Conservation (phyloP, 768 basidiomycete genomes). For the Russula earlei region DNA sequence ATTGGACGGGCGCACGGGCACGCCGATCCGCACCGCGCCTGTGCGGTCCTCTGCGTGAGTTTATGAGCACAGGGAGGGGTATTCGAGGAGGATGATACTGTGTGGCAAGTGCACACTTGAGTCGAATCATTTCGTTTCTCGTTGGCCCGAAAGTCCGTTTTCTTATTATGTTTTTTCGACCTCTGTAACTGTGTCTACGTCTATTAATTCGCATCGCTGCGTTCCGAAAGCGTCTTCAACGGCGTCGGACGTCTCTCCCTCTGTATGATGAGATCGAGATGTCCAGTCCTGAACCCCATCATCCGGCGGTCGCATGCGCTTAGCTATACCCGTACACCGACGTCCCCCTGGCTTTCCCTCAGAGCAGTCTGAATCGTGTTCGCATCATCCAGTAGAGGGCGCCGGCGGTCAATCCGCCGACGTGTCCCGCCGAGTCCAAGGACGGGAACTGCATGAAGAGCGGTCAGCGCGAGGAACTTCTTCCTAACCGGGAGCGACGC, state of each 20-base stretch:
- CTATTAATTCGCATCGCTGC: neutral
- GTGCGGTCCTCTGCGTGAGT: neutral
- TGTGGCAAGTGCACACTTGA: neutral
- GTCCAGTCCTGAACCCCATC: neutral
- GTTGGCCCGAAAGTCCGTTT: neutral
- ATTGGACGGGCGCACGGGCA: slow-evolving; percentile 70
- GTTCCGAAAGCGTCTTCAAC: neutral
- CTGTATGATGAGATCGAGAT: neutral
- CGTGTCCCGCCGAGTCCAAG: slow-evolving; percentile 15
- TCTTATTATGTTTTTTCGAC: neutral
- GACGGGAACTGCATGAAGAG: neutral
- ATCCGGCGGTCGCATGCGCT: neutral
- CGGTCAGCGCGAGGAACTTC: no score
- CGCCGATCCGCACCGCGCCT: slow-evolving; percentile 36
- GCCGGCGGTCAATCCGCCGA: slow-evolving; percentile 13
- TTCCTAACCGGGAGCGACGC: neutral
- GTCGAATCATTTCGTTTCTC: neutral
- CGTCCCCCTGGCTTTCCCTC: neutral
- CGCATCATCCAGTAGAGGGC: slow-evolving; percentile 14
- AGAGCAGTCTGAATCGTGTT: slow-evolving; percentile 1
- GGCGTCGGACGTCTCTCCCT: neutral
- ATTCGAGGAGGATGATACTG: neutral
- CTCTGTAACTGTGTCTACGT: slow-evolving; percentile 3
- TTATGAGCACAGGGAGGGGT: neutral
- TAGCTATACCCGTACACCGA: neutral